A percentile compares a stretch with the other conserved stretches of the same genome.
phyloP scores from a whole-genome alignment of 805 yeast species.

The Yamadazyma akitaensis region DNA sequence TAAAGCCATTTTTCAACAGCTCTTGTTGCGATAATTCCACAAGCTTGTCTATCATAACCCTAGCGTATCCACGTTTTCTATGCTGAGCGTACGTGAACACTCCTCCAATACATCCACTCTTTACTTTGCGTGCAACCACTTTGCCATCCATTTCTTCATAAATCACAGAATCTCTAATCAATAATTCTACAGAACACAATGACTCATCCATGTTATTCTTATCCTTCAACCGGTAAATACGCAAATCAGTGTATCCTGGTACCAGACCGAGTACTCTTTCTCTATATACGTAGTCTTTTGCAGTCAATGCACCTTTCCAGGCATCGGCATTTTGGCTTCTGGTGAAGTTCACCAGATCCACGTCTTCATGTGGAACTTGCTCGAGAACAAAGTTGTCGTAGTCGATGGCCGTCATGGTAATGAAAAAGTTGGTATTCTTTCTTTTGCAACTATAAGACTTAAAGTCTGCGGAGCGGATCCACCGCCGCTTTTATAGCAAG shows the following conservation, averaged over 20 bases:
- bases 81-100: slow-evolving; percentile 37
- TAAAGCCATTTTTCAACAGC: slow-evolving; percentile 32
- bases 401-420: slow-evolving; percentile 3
- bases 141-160: slow-evolving; percentile 14
- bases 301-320: slow-evolving; percentile 36
- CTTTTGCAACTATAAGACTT: neutral
- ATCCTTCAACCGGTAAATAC: slow-evolving; percentile 25
- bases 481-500: no score
- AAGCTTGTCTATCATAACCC: slow-evolving; percentile 37
- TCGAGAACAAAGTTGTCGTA: slow-evolving; percentile 13
- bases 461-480: no score
- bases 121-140: slow-evolving; percentile 5
- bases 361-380: slow-evolving; percentile 20
- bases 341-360: slow-evolving; percentile 26
- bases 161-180: slow-evolving; percentile 29
- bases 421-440: neutral
- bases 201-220: slow-evolving; percentile 15
- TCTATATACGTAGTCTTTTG: slow-evolving; percentile 32
- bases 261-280: slow-evolving; percentile 28
- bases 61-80: slow-evolving; percentile 37
- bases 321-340: slow-evolving; percentile 30
- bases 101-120: slow-evolving; percentile 40
- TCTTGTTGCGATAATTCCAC: slow-evolving; percentile 23
- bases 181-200: slow-evolving; percentile 34
- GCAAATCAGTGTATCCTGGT: slow-evolving; percentile 6